Conservation (phyloP, 2,329 filamentous ascomycete species). For the Aspergillus clavatus region DNA sequence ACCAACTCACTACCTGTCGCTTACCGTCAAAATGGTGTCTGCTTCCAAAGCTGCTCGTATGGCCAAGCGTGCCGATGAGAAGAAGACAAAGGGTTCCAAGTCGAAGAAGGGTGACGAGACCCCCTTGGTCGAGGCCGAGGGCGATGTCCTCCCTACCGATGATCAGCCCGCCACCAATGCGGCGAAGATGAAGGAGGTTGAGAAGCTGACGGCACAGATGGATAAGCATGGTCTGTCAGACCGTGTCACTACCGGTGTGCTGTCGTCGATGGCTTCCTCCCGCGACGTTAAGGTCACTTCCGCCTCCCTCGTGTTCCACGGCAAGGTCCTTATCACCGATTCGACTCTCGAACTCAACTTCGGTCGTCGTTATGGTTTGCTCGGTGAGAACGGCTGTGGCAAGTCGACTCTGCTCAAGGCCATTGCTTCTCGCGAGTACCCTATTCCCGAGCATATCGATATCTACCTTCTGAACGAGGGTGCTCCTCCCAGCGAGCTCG, state of each 20-base stretch:
- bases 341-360: slow-evolving; percentile 89
- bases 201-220: slow-evolving; percentile 86
- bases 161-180: slow-evolving; percentile 66
- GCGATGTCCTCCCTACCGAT: slow-evolving; percentile 47
- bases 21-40: slow-evolving; percentile 54
- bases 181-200: slow-evolving; percentile 72
- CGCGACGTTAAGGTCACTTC: slow-evolving; percentile 97
- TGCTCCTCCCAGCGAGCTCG: slow-evolving; percentile 79
- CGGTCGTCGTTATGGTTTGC: slow-evolving; percentile 84
- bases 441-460: slow-evolving; percentile 92
- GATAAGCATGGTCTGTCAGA: slow-evolving; percentile 95
- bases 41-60: slow-evolving; percentile 64
- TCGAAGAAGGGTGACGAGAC: slow-evolving; percentile 64
- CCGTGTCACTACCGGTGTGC: slow-evolving; percentile 94
- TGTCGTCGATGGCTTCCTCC: slow-evolving; percentile 76
- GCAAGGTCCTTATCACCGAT: slow-evolving; percentile 91
- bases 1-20: too few relatives aligned
- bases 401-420: slow-evolving; percentile 98
- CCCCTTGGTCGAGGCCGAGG: slow-evolving; percentile 59
- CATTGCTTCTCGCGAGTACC: slow-evolving; percentile 88
- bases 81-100: slow-evolving; percentile 67
- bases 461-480: slow-evolving; percentile 98
- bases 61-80: slow-evolving; percentile 62
- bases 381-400: slow-evolving; percentile 98
- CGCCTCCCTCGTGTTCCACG: slow-evolving; percentile 92